Conservation (phyloP, 306 rosid genomes). For the Citrullus colocynthis region DNA sequence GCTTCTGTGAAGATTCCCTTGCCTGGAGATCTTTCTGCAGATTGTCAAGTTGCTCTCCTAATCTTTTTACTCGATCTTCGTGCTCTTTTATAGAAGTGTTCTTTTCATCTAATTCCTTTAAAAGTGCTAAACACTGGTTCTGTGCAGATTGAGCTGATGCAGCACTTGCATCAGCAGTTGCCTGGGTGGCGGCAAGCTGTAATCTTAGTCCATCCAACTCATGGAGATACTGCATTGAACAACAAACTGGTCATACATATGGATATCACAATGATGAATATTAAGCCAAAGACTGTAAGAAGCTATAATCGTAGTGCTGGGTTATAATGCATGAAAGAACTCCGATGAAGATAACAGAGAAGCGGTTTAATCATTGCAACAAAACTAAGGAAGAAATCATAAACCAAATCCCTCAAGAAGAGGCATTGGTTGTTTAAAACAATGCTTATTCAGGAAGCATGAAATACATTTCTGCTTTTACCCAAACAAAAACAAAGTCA, state of each 20-base stretch:
- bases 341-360: background rate
- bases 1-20: constrained; percentile 85
- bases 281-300: background rate
- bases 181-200: constrained; percentile 56
- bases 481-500: background rate
- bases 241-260: background rate
- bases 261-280: background rate
- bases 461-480: background rate
- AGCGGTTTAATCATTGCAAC: background rate
- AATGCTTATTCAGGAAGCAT: background rate
- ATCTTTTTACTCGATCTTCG: constrained; percentile 55
- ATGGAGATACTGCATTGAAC: constrained; percentile 43
- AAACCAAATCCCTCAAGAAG: background rate
- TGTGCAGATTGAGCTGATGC: constrained; percentile 77
- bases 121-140: constrained; percentile 40
- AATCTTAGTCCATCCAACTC: constrained; percentile 70
- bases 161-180: constrained; percentile 75
- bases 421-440: background rate
- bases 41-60: constrained; percentile 70
- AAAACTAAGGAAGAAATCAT: background rate
- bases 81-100: constrained; percentile 56
- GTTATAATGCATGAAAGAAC: background rate
- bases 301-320: background rate
- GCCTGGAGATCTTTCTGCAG: constrained; percentile 75
- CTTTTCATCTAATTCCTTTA: constrained; percentile 70